These are phyloP conservation scores for Aspergillus wentii DNA, from an alignment of 495 filamentous ascomycete species.

Conservation along the genomic window DNA sequence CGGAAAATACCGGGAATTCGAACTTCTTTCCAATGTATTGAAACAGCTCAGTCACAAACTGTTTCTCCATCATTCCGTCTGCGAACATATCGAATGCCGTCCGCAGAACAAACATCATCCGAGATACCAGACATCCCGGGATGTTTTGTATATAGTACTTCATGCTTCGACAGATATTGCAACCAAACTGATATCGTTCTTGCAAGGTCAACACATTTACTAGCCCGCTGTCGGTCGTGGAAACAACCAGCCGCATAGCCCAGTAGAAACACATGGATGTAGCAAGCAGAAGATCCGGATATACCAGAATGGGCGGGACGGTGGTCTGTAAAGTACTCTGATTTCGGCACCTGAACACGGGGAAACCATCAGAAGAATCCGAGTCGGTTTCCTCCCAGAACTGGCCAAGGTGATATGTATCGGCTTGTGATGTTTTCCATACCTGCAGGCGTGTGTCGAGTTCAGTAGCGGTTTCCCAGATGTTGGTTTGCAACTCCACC, in stretches of 20 bases:
- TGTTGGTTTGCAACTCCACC: conserved; percentile 6
- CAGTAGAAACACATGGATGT: conserved; percentile 19
- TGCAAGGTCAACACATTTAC: conserved; percentile 12
- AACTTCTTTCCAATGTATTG: conserved; percentile 16
- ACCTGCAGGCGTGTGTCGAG: conserved; percentile 14
- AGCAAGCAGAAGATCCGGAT: conserved; percentile 18
- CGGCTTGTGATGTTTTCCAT: conserved; percentile 14
- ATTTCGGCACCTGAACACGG: conserved; percentile 15
- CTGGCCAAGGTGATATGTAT: conserved; percentile 10
- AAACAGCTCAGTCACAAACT: conserved; percentile 16
- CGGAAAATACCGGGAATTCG: conserved; percentile 18
- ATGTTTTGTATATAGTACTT: conserved; percentile 19
- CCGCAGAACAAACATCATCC: conserved; percentile 23
- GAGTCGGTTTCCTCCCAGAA: conserved; percentile 9
- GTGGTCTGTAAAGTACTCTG: conserved; percentile 9
- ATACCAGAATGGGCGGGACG: conserved; percentile 9
- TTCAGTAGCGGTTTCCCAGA: conserved; percentile 16
- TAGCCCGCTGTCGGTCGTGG: conserved; percentile 13
- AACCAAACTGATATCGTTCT: conserved; percentile 21
- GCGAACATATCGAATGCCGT: conserved; percentile 18
- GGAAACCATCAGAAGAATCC: conserved; percentile 5
- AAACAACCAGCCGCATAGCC: conserved; percentile 18
- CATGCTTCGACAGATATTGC: conserved; percentile 26
- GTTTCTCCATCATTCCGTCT: conserved; percentile 21
- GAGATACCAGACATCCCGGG: conserved; percentile 19